phyloP scores from a whole-genome alignment of 1,139 yeast genomes.

The Komagataea norvegica region DNA sequence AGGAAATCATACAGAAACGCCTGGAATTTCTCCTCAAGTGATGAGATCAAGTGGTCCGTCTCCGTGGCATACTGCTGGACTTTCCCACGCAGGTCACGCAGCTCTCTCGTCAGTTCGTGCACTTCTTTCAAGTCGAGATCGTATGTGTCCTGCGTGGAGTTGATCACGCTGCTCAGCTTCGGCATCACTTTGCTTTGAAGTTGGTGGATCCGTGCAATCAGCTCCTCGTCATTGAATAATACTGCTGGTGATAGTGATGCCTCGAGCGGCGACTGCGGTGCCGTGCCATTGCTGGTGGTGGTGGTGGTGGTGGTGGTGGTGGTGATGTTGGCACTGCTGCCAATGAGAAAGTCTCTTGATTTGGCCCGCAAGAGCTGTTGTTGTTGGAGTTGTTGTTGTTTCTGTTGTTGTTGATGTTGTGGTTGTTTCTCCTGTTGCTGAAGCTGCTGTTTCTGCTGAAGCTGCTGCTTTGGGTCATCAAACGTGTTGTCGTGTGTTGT shows the following conservation, averaged over 20 bases:
- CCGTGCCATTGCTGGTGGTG: neutral
- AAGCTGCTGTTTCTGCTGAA: neutral
- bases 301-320: too few relatives aligned
- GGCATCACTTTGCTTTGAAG: neutral
- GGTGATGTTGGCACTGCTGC: too few relatives aligned
- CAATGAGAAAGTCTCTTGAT: neutral
- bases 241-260: neutral
- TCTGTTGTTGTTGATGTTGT: too few relatives aligned
- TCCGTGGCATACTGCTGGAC: neutral
- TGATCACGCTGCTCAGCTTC: neutral
- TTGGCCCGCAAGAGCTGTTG: too few relatives aligned
- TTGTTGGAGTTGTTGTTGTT: too few relatives aligned
- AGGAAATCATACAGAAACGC: constrained; percentile 4
- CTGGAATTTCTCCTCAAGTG: neutral
- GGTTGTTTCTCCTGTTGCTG: neutral
- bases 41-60: neutral
- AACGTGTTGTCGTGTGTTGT: too few relatives aligned
- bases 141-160: constrained; percentile 3
- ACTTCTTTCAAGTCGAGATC: constrained; percentile 1
- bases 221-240: neutral
- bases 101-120: neutral
- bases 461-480: neutral
- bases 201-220: neutral
- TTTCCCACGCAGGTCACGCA: neutral
- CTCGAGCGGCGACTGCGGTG: neutral